phyloP scores from a whole-genome alignment of 768 basidiomycete genomes.

The Punctularia strigosozonata region DNA sequence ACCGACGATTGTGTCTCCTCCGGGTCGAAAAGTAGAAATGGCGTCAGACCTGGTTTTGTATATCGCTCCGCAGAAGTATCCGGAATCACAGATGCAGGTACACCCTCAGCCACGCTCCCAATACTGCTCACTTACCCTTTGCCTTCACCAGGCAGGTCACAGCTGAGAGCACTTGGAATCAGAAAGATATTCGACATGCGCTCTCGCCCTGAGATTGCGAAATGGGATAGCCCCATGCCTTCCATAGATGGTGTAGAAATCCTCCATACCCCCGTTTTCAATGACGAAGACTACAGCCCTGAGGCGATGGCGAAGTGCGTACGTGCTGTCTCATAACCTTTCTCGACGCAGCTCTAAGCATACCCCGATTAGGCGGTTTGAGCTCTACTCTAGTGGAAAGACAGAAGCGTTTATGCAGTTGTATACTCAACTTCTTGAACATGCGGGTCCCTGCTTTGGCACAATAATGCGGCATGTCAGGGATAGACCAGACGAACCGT shows the following conservation, averaged over 20 bases:
- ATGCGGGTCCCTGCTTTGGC: conserved; percentile 59
- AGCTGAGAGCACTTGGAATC: conserved; percentile 50
- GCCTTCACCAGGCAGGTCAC: conserved; percentile 35
- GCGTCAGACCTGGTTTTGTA: conserved; percentile 45
- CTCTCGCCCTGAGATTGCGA: conserved; percentile 68
- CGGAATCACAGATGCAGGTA: conserved; percentile 57
- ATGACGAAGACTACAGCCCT: conserved; percentile 70
- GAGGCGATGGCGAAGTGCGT: conserved; percentile 78
- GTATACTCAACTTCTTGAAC: conserved; percentile 72
- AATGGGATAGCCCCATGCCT: conserved; percentile 58
- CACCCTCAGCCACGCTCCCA: conserved; percentile 1
- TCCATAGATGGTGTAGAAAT: conserved; percentile 51
- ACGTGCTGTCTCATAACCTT: conserved; percentile 18
- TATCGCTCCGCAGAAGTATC: conserved; percentile 69
- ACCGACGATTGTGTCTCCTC: conserved; percentile 32
- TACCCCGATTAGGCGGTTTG: conserved; percentile 37
- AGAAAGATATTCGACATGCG: conserved; percentile 65
- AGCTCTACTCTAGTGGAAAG: conserved; percentile 69
- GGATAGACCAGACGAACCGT: conserved; percentile 53
- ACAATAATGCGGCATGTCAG: conserved; percentile 60
- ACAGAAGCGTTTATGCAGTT: conserved; percentile 77
- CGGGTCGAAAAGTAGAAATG: no score
- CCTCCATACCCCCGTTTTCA: conserved; percentile 49
- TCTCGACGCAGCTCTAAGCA: neutral
- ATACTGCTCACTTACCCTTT: neutral